A percentile compares a stretch with the other conserved stretches of the same genome.
These are phyloP conservation scores for Venturia carpophila DNA, from an alignment of 2,329 filamentous ascomycete species.

Conservation along the genomic window DNA sequence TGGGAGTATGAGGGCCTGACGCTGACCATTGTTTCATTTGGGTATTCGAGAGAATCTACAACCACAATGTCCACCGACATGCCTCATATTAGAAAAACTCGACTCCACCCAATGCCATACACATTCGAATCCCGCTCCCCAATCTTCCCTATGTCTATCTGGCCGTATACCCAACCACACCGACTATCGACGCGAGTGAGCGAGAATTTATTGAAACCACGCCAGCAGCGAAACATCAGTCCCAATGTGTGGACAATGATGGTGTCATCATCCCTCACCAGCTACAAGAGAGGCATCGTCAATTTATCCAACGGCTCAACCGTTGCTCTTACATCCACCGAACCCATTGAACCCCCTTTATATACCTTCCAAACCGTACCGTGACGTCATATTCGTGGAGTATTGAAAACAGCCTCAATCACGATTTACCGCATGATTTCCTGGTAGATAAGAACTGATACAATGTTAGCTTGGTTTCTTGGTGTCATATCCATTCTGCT, in stretches of 20 bases:
- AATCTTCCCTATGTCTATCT: not conserved
- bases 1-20: not conserved
- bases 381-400: not conserved
- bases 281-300: not conserved
- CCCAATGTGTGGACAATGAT: not conserved
- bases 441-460: slow-evolving; percentile 75
- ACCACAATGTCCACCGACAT: not conserved
- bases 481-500: slow-evolving; percentile 24
- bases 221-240: not conserved
- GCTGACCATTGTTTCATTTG: slow-evolving; percentile 1
- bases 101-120: not conserved
- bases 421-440: slow-evolving; percentile 66
- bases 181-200: not conserved
- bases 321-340: slow-evolving; percentile 4
- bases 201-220: not conserved
- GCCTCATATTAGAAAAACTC: not conserved
- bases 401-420: not conserved
- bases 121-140: not conserved
- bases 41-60: slow-evolving; percentile 14
- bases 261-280: not conserved
- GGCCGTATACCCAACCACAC: not conserved
- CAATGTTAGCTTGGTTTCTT: slow-evolving; percentile 19
- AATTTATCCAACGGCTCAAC: slow-evolving; percentile 7
- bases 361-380: not conserved
- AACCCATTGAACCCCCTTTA: not conserved